Percentiles rank a stretch among this genome's conserved stretches.
These are phyloP conservation scores for Papiliotrema flavescens DNA, from an alignment of 1,284 basidiomycete species.

Conservation along the genomic window DNA sequence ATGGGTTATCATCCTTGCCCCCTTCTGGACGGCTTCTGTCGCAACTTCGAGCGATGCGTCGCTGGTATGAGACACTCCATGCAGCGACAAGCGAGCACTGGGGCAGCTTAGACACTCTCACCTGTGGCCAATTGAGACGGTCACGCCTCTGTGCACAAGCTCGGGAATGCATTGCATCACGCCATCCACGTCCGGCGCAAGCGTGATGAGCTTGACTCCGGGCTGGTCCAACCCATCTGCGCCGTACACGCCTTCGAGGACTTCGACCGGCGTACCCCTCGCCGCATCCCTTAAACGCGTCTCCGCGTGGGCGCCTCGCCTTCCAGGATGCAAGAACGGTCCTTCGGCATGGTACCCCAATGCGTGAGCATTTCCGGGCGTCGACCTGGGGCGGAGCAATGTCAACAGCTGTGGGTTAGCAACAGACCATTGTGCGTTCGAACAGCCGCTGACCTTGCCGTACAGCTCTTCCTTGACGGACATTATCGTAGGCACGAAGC, in stretches of 20 bases:
- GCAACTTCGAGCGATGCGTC: constrained; percentile 40
- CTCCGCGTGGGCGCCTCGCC: constrained; percentile 73
- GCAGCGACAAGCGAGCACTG: too few species aligned
- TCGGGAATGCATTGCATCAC: constrained; percentile 66
- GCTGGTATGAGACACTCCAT: constrained; percentile 9
- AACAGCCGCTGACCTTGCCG: constrained; percentile 52
- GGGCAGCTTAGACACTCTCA: too few species aligned
- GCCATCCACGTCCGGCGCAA: constrained; percentile 79
- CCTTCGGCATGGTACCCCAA: constrained; percentile 88
- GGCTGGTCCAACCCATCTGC: constrained; percentile 42
- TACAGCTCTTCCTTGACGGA: constrained; percentile 40
- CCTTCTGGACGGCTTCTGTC: constrained; percentile 30
- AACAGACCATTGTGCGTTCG: background rate
- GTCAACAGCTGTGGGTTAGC: constrained; percentile 50
- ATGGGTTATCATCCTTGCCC: constrained; percentile 80
- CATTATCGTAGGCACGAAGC: constrained; percentile 68
- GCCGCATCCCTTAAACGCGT: constrained; percentile 63
- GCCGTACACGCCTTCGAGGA: constrained; percentile 73
- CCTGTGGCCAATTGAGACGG: constrained; percentile 84
- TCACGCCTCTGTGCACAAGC: constrained; percentile 63
- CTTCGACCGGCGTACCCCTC: constrained; percentile 15
- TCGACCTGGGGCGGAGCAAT: constrained; percentile 44
- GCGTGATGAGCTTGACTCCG: constrained; percentile 64
- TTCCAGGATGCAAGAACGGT: constrained; percentile 68
- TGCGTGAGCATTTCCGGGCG: constrained; percentile 54